A percentile compares a stretch with the other conserved stretches of the same genome.
These are phyloP conservation scores for Rosa chinensis DNA, from an alignment of 306 rosid species.

Conservation along the genomic window DNA sequence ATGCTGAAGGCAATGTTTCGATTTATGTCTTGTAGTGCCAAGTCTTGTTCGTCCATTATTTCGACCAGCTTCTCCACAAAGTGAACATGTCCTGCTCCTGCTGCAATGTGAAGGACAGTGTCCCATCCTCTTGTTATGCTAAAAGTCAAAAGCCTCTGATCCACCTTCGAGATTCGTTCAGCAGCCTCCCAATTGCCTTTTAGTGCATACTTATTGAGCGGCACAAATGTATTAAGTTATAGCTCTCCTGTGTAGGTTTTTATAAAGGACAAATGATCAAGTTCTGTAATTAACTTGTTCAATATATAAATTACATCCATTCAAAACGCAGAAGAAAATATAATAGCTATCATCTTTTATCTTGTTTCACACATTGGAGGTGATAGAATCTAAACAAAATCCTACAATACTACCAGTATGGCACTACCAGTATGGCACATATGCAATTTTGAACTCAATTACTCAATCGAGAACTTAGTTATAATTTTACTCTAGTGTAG, in stretches of 20 bases:
- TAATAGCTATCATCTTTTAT: neutral
- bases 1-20: slow-evolving; percentile 15
- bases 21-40: neutral
- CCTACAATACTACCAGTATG: no score
- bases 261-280: neutral
- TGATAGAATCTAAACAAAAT: neutral
- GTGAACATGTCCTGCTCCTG: neutral
- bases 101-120: slow-evolving; percentile 24
- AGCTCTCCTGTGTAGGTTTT: neutral
- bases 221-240: neutral
- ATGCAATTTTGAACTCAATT: no score
- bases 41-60: neutral
- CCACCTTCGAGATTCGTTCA: accelerated
- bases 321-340: neutral
- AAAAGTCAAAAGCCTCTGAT: neutral
- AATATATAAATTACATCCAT: neutral
- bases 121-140: neutral
- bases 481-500: no score
- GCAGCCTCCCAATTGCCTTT: slow-evolving; percentile 20
- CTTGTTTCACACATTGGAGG: neutral
- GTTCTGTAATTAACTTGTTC: neutral
- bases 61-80: slow-evolving; percentile 22
- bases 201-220: slow-evolving; percentile 10
- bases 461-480: no score
- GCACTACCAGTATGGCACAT: no score